phyloP scores from a whole-genome alignment of 176 grass and related monocot species.

The Triticum turgidum region DNA sequence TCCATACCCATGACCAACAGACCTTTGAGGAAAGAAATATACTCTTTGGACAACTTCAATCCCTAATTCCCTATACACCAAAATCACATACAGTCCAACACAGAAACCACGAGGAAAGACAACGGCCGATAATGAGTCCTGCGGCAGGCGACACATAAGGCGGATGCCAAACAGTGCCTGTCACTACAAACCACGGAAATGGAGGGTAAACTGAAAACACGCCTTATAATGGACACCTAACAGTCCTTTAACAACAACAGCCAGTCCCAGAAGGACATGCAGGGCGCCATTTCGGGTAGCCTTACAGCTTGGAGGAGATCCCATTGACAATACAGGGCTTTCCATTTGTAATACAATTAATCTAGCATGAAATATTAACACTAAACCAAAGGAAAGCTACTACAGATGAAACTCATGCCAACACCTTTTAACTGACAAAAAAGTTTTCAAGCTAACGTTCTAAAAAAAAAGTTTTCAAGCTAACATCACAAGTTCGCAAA shows the following conservation, averaged over 20 bases:
- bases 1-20: not conserved
- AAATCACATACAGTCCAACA: not conserved
- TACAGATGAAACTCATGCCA: not conserved
- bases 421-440: not conserved
- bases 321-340: not conserved
- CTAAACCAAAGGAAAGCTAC: not conserved
- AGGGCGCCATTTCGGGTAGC: not conserved
- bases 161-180: not conserved
- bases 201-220: not conserved
- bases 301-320: not conserved
- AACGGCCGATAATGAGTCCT: not conserved
- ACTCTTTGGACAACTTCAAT: not conserved
- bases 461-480: not conserved
- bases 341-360: slow-evolving; percentile 14
- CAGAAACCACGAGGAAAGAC: not conserved
- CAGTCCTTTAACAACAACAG: not conserved
- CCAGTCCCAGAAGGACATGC: not conserved
- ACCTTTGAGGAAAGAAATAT: not conserved
- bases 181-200: not conserved
- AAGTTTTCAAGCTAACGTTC: not conserved
- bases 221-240: not conserved
- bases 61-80: not conserved
- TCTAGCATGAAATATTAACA: not conserved
- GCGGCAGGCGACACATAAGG: not conserved
- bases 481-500: slow-evolving; percentile 17